Evolutionary conservation across 495 filamentous ascomycete species (phyloP), one percentile per base, ranked within the genome.

Genomic region (Penicillium roqueforti): DNA sequence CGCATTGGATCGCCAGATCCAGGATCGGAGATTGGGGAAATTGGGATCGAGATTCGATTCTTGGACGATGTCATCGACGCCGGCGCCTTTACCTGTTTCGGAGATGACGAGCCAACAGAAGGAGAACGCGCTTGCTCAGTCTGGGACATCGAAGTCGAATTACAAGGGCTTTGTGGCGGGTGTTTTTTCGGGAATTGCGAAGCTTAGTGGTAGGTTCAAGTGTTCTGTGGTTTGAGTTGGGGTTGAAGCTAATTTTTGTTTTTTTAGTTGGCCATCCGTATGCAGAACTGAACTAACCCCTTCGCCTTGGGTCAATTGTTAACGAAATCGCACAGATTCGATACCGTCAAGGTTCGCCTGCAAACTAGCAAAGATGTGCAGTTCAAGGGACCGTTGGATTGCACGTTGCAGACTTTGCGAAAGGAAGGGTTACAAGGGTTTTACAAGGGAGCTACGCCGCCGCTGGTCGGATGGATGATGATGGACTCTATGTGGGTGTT

Each of bases 151-250:
- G 6, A 75, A 74, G 46, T 60, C 60, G 10, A 75, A 82, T 60
- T 97, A 96, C 76, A 92, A 89, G 60, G 93, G 93, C 8, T 98
- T 97, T 68, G 91, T 97, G 14, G 93, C 87, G 0, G 93, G 93
- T 5, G 81, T 97, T 10, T 97, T 96, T 63, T 95, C 89, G 11
- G 93, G 93, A 14, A 87, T 97, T 63, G 84, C 89, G 47, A 98
- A 98, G 73, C 72, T 96, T 50, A 83, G 81, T 70, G 92, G 91
- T 92, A 70, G 54, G 80, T 70, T 26, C n/a, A n/a, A n/a, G 22
- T 34, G 48, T 4, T 11, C 16, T n/a, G 48, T 51, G 20, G 10
- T 6, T 39, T 31, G 23, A 31, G 10, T 40, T 41, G n/a, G 7
- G 13, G 40, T 32, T 10, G 19, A 20, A 25, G 28, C 36, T 41